These are phyloP conservation scores for Vigna angularis DNA, from an alignment of 306 rosid genomes.

Conservation along the genomic window DNA sequence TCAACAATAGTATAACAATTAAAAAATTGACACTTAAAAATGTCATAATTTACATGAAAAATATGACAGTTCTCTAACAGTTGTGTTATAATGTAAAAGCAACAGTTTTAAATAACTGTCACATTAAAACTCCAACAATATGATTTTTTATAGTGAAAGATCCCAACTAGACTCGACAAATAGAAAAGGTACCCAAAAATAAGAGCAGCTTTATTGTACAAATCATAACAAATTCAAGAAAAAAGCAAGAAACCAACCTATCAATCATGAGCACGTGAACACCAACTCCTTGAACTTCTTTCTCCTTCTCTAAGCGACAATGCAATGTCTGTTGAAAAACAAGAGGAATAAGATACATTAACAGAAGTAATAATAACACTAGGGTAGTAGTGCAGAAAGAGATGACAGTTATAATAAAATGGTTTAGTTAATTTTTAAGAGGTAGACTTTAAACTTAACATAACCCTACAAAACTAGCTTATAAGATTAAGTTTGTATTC, in stretches of 20 bases:
- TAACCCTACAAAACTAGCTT: no score
- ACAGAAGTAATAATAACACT: neutral
- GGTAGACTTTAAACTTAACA: no score
- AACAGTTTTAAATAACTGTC: no score
- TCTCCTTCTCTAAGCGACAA: constrained; percentile 64
- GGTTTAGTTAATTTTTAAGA: neutral
- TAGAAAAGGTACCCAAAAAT: constrained; percentile 3
- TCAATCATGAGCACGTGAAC: constrained; percentile 78
- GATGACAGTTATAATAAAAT: neutral
- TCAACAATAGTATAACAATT: no score
- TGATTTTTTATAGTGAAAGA: neutral
- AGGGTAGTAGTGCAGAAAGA: neutral
- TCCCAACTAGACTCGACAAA: neutral
- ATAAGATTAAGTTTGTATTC: no score
- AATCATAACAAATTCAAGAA: neutral
- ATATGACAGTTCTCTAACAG: no score
- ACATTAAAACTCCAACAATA: no score
- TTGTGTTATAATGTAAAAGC: no score
- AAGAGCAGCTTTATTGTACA: neutral
- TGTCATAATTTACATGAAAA: no score
- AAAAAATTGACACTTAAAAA: no score
- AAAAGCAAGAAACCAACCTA: constrained; percentile 59
- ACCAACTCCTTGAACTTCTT: constrained; percentile 59
- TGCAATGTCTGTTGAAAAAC: constrained; percentile 62
- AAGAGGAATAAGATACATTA: constrained; percentile 7